phyloP scores from a whole-genome alignment of 805 yeast genomes.

The Ogataea zsoltii region DNA sequence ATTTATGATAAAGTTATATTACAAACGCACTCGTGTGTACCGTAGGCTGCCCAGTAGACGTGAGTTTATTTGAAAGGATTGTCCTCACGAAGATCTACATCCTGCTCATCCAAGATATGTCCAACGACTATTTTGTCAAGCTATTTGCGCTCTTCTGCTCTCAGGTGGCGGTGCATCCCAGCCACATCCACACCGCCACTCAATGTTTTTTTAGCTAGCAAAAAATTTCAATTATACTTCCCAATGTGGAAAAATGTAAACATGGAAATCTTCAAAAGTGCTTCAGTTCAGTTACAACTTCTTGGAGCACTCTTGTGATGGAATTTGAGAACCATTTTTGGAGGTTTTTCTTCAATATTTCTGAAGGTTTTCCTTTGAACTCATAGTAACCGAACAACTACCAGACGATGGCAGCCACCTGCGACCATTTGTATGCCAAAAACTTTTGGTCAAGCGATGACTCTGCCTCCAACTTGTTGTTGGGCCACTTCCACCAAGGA shows the following conservation, averaged over 20 bases:
- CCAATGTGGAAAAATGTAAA: constrained; percentile 10
- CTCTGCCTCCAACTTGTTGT: constrained; percentile 55
- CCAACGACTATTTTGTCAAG: no score
- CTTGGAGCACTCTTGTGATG: not conserved
- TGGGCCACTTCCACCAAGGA: constrained; percentile 59
- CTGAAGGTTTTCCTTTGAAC: not conserved
- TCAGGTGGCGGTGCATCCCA: no score
- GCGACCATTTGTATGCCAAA: constrained; percentile 23
- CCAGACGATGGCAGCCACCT: constrained; percentile 6
- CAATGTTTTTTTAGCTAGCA: not conserved
- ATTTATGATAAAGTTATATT: not conserved
- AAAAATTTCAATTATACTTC: constrained; percentile 5
- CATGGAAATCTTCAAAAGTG: constrained; percentile 1
- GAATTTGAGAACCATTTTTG: not conserved
- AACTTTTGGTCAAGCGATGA: constrained; percentile 57
- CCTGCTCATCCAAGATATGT: no score
- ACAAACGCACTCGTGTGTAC: not conserved
- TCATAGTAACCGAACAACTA: not conserved
- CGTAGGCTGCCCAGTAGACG: not conserved
- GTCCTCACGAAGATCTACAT: no score
- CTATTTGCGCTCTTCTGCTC: no score
- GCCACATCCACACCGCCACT: no score
- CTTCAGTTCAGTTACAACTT: constrained; percentile 1
- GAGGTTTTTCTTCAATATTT: not conserved
- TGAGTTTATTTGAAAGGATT: not conserved